phyloP scores from a whole-genome alignment of 2,329 filamentous ascomycete species.

The Colletotrichum eleusines region DNA sequence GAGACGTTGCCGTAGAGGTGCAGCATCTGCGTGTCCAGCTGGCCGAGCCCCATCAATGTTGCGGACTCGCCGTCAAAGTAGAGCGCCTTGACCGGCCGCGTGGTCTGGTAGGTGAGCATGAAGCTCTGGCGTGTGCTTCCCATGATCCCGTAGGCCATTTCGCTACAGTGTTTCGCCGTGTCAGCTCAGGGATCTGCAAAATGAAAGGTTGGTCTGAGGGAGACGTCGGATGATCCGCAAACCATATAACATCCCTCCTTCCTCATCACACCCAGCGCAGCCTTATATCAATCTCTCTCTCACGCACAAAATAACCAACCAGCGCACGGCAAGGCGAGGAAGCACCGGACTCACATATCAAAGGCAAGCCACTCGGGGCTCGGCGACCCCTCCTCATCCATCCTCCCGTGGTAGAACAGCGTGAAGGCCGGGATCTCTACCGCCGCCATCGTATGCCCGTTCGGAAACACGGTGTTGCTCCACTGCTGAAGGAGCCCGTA shows the following conservation, averaged over 20 bases:
- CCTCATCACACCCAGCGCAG: background rate
- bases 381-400: conserved; percentile 55
- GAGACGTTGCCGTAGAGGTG: conserved; percentile 61
- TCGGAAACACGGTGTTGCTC: conserved; percentile 64
- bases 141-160: conserved; percentile 67
- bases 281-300: background rate
- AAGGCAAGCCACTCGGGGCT: conserved; percentile 66
- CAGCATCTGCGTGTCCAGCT: conserved; percentile 63
- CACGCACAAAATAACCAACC: background rate
- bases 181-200: background rate
- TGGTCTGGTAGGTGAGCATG: conserved; percentile 63
- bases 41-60: conserved; percentile 59
- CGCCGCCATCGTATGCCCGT: conserved; percentile 61
- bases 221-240: background rate
- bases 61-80: conserved; percentile 66
- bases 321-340: background rate
- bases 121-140: conserved; percentile 57
- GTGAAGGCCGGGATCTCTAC: conserved; percentile 60
- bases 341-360: conserved; percentile 52
- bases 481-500: conserved; percentile 62
- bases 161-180: conserved; percentile 45
- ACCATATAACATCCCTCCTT: background rate
- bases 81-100: conserved; percentile 55
- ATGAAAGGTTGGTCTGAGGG: background rate
- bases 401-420: conserved; percentile 62